These are phyloP conservation scores for Pseudopithomyces chartarum DNA, from an alignment of 2,329 filamentous ascomycete species.

Conservation along the genomic window DNA sequence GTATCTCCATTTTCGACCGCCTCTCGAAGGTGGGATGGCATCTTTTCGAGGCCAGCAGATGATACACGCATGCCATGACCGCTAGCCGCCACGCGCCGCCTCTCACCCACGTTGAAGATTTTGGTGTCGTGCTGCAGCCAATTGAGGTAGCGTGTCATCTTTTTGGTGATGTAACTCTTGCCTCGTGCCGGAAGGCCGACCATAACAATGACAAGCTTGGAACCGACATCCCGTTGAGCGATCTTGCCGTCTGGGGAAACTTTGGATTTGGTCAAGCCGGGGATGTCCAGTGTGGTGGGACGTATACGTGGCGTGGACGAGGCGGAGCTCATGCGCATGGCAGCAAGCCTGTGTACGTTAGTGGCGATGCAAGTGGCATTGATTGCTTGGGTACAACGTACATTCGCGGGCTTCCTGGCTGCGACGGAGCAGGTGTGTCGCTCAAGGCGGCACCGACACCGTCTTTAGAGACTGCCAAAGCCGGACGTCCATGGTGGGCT, in stretches of 20 bases:
- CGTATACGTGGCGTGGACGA: constrained; percentile 79
- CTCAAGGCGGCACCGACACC: constrained; percentile 61
- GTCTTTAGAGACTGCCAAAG: constrained; percentile 30
- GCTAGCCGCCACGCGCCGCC: constrained; percentile 78
- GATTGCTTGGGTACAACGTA: constrained; percentile 44
- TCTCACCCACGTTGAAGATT: constrained; percentile 97
- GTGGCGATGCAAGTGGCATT: constrained; percentile 14
- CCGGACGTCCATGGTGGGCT: constrained; percentile 20
- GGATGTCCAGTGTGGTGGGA: constrained; percentile 95
- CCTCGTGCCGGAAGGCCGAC: constrained; percentile 92
- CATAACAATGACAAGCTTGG: constrained; percentile 98
- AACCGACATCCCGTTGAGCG: constrained; percentile 88
- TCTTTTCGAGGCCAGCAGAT: constrained; percentile 34
- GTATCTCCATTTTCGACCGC: constrained; percentile 35
- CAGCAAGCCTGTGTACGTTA: constrained; percentile 57
- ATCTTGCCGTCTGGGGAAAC: constrained; percentile 96
- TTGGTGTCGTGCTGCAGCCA: constrained; percentile 96
- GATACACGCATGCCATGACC: constrained; percentile 52
- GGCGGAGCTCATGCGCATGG: constrained; percentile 74
- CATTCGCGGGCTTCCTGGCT: constrained; percentile 66
- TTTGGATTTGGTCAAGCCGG: constrained; percentile 91
- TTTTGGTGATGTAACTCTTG: constrained; percentile 99
- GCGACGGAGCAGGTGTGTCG: constrained; percentile 67
- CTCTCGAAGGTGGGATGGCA: constrained; percentile 28
- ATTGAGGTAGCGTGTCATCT: constrained; percentile 90